These are phyloP conservation scores for Vitis rotundifolia DNA, from an alignment of 164 flowering plant species.

Conservation along the genomic window DNA sequence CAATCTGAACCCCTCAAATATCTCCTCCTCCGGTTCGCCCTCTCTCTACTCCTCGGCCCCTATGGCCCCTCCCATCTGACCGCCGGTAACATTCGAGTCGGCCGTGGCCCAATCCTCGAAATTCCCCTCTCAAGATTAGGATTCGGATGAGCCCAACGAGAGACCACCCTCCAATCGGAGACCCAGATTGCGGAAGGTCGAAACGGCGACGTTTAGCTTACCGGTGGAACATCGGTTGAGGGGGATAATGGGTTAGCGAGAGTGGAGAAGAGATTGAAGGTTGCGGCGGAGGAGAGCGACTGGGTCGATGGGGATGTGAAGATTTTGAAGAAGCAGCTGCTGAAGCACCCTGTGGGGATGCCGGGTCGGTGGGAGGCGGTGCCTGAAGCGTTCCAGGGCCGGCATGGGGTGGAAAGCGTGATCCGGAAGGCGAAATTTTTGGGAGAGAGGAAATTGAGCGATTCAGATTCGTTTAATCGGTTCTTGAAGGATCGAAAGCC, in stretches of 20 bases:
- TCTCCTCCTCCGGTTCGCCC: conserved; percentile 66
- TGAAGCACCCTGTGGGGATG: conserved; percentile 83
- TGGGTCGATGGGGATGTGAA: conserved; percentile 83
- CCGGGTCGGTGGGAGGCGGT: conserved; percentile 88
- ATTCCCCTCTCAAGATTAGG: conserved; percentile 12
- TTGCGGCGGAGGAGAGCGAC: conserved; percentile 48
- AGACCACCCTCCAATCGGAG: conserved; percentile 6
- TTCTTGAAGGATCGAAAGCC: conserved; percentile 86
- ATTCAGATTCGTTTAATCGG: conserved; percentile 59
- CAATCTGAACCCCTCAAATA: conserved; percentile 51
- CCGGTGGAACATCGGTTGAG: neutral
- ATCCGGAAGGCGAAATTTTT: conserved; percentile 70
- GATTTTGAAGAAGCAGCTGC: conserved; percentile 73
- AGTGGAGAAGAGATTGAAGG: conserved; percentile 19
- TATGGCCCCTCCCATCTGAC: conserved; percentile 86
- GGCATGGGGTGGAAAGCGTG: conserved; percentile 73
- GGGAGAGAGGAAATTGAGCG: conserved; percentile 54
- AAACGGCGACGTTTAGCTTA: conserved; percentile 15
- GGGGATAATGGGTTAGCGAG: conserved; percentile 12
- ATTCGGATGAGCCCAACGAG: conserved; percentile 24
- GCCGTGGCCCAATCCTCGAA: conserved; percentile 57
- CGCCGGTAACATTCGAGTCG: conserved; percentile 83
- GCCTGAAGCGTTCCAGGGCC: conserved; percentile 65
- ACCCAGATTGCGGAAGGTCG: conserved; percentile 11
- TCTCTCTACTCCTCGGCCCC: conserved; percentile 83